Evolutionary conservation across 1,284 basidiomycete genomes (phyloP).

Genomic region (Sanguinoderma infundibulare): DNA sequence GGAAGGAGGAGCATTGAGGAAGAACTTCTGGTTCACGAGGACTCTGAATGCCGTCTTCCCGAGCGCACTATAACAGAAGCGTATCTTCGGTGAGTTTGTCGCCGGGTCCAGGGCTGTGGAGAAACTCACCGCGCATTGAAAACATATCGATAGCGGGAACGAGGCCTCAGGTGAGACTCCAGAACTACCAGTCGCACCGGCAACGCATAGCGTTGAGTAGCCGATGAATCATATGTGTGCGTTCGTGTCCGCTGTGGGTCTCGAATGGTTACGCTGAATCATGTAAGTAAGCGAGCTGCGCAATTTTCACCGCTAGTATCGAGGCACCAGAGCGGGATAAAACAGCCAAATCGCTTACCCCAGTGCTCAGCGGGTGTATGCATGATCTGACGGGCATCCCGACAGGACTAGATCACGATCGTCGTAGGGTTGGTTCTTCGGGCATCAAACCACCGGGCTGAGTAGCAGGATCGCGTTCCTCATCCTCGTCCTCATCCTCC

Average conservation of each 20-base stretch:
- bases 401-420: slow-evolving; percentile 11
- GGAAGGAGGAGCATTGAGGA: neutral
- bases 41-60: neutral
- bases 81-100: neutral
- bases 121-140: neutral
- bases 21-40: neutral
- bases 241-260: neutral
- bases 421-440: slow-evolving; percentile 12
- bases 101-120: neutral
- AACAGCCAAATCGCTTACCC: neutral
- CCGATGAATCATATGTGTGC: neutral
- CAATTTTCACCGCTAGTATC: neutral
- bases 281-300: neutral
- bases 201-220: neutral
- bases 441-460: slow-evolving; percentile 24
- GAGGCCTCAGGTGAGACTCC: neutral
- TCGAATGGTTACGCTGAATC: neutral
- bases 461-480: slow-evolving; percentile 10
- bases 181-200: neutral
- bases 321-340: neutral
- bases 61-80: neutral
- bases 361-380: neutral
- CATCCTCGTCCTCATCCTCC: slow-evolving; percentile 1
- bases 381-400: neutral
- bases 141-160: neutral